These are phyloP conservation scores for Oligophagozyma castellii DNA, from an alignment of 1,139 yeast genomes.

Conservation along the genomic window DNA sequence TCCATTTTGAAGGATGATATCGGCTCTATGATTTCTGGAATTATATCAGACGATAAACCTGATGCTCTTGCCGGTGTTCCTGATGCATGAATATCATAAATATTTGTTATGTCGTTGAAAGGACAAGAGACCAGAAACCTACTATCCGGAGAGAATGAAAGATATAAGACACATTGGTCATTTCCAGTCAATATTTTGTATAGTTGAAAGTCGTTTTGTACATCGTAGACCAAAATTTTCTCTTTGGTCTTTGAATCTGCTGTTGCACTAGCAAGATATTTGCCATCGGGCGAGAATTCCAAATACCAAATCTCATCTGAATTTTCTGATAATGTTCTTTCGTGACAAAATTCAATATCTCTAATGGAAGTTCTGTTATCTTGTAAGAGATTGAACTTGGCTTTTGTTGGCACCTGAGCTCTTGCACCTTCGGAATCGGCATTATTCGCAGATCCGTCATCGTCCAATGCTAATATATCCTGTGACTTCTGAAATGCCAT, in stretches of 20 bases:
- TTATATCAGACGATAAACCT: conserved; percentile 4
- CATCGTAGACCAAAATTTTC: conserved; percentile 53
- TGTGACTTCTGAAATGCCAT: conserved; percentile 32
- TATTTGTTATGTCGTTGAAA: conserved; percentile 48
- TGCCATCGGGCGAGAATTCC: conserved; percentile 67
- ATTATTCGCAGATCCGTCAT: conserved; percentile 5
- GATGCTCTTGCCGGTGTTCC: conserved; percentile 14
- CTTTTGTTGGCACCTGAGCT: conserved; percentile 1
- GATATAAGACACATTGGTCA: conserved; percentile 47
- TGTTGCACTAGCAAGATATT: conserved; percentile 62
- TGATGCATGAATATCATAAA: conserved; percentile 45
- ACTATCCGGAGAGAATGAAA: conserved; percentile 64
- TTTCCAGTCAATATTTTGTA: conserved; percentile 32
- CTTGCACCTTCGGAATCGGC: conserved; percentile 1
- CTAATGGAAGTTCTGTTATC: conserved; percentile 16
- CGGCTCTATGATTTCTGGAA: conserved; percentile 15
- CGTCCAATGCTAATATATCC: conserved; percentile 26
- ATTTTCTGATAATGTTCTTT: conserved; percentile 37
- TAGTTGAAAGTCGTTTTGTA: conserved; percentile 37
- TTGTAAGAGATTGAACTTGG: conserved; percentile 16
- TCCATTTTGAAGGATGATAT: conserved; percentile 15
- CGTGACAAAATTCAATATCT: conserved; percentile 15
- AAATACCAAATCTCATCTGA: conserved; percentile 76
- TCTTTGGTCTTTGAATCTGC: conserved; percentile 36
- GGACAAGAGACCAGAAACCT: conserved; percentile 54